Evolutionary conservation across 2,329 filamentous ascomycete genomes (phyloP).

Genomic region (Ophiostoma piceae): DNA sequence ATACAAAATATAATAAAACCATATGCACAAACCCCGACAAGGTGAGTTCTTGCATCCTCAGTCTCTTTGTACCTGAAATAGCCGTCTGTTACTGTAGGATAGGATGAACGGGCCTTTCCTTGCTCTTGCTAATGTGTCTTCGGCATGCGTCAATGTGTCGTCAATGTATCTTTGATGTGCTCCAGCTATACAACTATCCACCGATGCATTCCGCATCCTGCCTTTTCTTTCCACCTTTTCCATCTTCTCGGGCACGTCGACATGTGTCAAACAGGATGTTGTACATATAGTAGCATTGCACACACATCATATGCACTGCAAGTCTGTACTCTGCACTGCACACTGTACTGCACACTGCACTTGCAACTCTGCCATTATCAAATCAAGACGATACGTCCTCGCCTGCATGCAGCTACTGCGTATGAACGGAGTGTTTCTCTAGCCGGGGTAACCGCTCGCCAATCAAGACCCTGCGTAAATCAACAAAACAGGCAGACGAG

Average conservation of each 20-base stretch:
- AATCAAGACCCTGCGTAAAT: constrained; percentile 11
- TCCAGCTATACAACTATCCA: neutral
- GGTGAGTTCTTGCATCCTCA: neutral
- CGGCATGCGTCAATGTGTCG: neutral
- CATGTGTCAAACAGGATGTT: constrained; percentile 3
- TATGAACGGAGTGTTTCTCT: constrained; percentile 18
- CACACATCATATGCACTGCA: neutral
- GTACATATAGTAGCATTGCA: constrained; percentile 11
- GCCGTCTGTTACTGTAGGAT: constrained; percentile 1
- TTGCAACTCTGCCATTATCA: neutral
- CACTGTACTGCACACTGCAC: neutral
- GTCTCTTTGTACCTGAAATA: constrained; percentile 1
- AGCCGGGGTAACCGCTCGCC: constrained; percentile 22
- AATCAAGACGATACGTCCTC: neutral
- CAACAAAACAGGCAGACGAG: neutral
- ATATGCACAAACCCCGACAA: constrained; percentile 3
- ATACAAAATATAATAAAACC: neutral
- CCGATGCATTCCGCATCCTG: neutral
- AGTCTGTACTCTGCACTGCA: neutral
- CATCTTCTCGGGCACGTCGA: constrained; percentile 7
- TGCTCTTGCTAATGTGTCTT: neutral
- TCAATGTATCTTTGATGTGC: neutral
- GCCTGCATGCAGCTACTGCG: constrained; percentile 24
- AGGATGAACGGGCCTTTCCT: neutral
- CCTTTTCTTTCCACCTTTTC: neutral